Evolutionary conservation across 1,284 basidiomycete genomes (phyloP).

Genomic region (Ustilago esculenta): DNA sequence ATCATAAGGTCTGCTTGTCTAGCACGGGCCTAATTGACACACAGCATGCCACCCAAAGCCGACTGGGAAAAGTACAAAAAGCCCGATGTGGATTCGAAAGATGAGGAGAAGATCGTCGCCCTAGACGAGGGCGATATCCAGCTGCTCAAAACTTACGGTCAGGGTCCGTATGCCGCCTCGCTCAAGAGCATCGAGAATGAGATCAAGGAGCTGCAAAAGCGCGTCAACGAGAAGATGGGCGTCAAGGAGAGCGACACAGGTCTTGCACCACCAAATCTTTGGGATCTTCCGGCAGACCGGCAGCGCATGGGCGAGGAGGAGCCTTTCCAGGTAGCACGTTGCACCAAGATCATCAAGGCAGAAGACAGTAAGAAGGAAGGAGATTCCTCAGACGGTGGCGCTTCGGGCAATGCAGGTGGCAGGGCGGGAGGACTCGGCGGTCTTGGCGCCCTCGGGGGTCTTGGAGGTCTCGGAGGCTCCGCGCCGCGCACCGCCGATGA

Average conservation of each 20-base stretch:
- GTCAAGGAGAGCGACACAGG: slow-evolving; percentile 99
- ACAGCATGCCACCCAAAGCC: slow-evolving; percentile 63
- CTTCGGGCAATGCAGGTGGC: slow-evolving; percentile 30
- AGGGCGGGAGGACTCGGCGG: slow-evolving; percentile 43
- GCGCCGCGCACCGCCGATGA: slow-evolving; percentile 83
- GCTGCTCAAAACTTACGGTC: slow-evolving; percentile 98
- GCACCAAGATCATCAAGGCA: slow-evolving; percentile 95
- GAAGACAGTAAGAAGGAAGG: slow-evolving; percentile 44
- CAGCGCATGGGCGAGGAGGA: slow-evolving; percentile 92
- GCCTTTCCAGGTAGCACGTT: slow-evolving; percentile 93
- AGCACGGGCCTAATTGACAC: slow-evolving; percentile 1
- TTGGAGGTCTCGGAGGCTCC: slow-evolving; percentile 42
- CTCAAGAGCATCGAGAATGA: slow-evolving; percentile 91
- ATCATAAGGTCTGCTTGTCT: neutral
- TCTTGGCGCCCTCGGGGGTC: slow-evolving; percentile 51
- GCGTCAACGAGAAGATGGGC: slow-evolving; percentile 95
- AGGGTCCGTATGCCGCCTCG: slow-evolving; percentile 92
- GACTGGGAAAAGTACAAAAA: slow-evolving; percentile 67
- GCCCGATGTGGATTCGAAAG: slow-evolving; percentile 59
- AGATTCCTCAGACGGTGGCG: slow-evolving; percentile 25
- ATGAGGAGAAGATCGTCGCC: slow-evolving; percentile 71
- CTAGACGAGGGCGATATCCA: slow-evolving; percentile 99
- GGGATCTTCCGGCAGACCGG: slow-evolving; percentile 75
- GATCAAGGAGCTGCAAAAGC: slow-evolving; percentile 95
- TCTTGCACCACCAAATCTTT: slow-evolving; percentile 92